Evolutionary conservation across 2,329 filamentous ascomycete species (phyloP).

Genomic region (Talaromyces verruculosus): DNA sequence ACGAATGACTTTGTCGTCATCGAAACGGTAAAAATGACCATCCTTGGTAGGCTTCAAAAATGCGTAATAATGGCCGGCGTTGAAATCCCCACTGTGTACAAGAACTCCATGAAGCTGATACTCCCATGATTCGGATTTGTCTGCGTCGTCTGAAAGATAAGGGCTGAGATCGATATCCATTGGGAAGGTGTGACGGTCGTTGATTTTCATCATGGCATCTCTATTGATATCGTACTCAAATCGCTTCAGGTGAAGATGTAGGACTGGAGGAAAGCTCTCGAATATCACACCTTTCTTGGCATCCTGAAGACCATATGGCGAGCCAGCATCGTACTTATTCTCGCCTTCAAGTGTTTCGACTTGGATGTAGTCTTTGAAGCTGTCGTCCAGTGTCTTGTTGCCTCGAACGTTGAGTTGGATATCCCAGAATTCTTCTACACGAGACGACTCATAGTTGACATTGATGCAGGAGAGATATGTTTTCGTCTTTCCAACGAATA

Average conservation of each 20-base stretch:
- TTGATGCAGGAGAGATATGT: conserved; percentile 99
- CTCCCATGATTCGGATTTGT: conserved; percentile 82
- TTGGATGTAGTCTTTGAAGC: conserved; percentile 93
- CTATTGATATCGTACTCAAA: conserved; percentile 97
- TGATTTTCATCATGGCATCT: conserved; percentile 97
- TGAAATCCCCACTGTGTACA: conserved; percentile 93
- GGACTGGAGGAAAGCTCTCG: conserved; percentile 86
- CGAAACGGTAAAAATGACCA: conserved; percentile 93
- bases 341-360: conserved; percentile 97
- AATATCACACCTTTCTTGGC: conserved; percentile 98
- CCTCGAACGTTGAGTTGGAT: conserved; percentile 95
- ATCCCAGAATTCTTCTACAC: conserved; percentile 98
- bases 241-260: conserved; percentile 92
- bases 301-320: conserved; percentile 88
- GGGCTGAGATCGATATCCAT: conserved; percentile 65
- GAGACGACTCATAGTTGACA: conserved; percentile 93
- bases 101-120: conserved; percentile 94
- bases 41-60: conserved; percentile 93
- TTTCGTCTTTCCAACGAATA: conserved; percentile 98
- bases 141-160: conserved; percentile 81
- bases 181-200: conserved; percentile 51
- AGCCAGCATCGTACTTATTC: conserved; percentile 94
- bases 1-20: conserved; percentile 95
- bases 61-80: conserved; percentile 97
- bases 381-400: conserved; percentile 89